Evolutionary conservation across 179 eudicot species (phyloP), one percentile per base, ranked within the genome.

Genomic region (Actinidia chinensis): DNA sequence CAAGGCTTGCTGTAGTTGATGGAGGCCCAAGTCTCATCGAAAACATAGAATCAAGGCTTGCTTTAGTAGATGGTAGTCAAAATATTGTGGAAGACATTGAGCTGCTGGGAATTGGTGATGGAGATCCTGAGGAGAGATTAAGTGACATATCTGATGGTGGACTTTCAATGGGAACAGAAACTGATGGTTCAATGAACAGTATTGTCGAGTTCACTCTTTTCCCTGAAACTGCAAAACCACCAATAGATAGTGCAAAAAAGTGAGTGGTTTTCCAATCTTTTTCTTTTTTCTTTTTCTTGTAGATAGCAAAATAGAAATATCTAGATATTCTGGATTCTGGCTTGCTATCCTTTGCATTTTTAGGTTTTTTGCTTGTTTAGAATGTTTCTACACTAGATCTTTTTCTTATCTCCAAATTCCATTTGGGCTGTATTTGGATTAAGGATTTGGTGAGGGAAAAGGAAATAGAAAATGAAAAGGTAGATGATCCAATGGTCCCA

Each of bases 91-190:
- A 91, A 28, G 99, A 93, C 61, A 76, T 83, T 7, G 98, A 90
- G 75, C 92, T 95, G 58, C 79, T 95, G 76, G 91, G 94, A 79
- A 87, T 93, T 74, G 97, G 92, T 42, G 91, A 91, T 81, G 92
- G 44, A 33, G 97, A 91, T 76, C 84, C 85, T 52, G 99, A 90
- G 76, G 98, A 90, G 89, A 91, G 97, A 81, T 75, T 95, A 68
- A 95, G 99, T 87, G 99, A 95, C 73, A 95, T 95, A 79, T 95
- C 99, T 74, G 99, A 93, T 83, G 85, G 98, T 68, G 99, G 84
- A 70, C 94, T 95, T 80, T 93, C 99, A 12, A 87, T 93, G 97
- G 98, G 94, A 61, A 94, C 99, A 28, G 98, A 95, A 85, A 92
- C 99, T 40, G 98, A 95, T 85, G 97, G 95, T 47, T 93, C 99